phyloP scores from a whole-genome alignment of 306 rosid genomes.

The Ammopiptanthus mongolicus region DNA sequence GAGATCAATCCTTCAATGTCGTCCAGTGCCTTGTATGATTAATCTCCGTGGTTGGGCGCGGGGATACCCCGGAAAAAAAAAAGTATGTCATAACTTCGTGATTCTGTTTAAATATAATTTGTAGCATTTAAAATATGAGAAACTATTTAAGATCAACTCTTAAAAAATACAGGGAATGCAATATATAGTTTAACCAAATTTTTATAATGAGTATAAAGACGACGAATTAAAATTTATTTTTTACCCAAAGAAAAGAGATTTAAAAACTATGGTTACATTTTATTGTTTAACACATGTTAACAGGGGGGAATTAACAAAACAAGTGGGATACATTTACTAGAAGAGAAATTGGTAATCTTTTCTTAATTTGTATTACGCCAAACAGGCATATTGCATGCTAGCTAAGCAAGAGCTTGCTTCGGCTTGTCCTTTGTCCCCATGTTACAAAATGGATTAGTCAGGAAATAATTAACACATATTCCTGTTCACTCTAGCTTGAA shows the following conservation, averaged over 20 bases:
- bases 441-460: conserved; percentile 13
- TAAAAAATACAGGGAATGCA: too few species aligned
- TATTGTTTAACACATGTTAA: neutral
- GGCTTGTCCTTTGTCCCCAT: conserved; percentile 24
- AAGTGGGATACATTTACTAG: too few species aligned
- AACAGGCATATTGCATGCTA: conserved; percentile 14
- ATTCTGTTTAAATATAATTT: too few species aligned
- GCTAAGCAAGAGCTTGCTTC: conserved; percentile 16
- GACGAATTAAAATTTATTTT: too few species aligned
- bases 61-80: too few species aligned
- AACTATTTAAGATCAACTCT: too few species aligned
- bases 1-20: too few species aligned
- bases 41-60: too few species aligned
- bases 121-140: too few species aligned
- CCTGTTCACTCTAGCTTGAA: conserved; percentile 34
- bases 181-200: neutral
- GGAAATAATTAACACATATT: conserved; percentile 32
- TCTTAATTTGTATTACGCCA: neutral
- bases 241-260: neutral
- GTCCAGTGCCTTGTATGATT: too few species aligned
- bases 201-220: neutral
- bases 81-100: too few species aligned
- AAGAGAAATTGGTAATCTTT: neutral
- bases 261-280: neutral
- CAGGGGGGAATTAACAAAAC: neutral